phyloP scores from a whole-genome alignment of 2,329 filamentous ascomycete species.

The Cucurbitaria berberidis region DNA sequence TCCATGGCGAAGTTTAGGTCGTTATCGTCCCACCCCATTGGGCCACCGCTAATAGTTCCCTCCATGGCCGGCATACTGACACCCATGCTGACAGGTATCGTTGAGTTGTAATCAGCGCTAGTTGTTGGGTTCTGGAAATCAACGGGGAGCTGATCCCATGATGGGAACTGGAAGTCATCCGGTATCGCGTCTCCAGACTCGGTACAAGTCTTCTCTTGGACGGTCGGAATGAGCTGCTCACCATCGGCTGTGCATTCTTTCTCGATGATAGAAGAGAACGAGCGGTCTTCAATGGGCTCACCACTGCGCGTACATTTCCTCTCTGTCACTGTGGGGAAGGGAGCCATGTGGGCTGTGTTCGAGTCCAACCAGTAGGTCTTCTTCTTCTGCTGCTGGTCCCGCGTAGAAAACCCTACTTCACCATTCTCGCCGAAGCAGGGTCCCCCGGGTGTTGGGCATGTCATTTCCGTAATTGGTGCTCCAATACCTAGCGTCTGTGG shows the following conservation, averaged over 20 bases:
- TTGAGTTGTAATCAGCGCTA: constrained; percentile 23
- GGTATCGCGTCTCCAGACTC: constrained; percentile 3
- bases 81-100: constrained; percentile 20
- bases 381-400: constrained; percentile 11
- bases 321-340: constrained; percentile 1
- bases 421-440: constrained; percentile 33
- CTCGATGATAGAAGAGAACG: constrained; percentile 18
- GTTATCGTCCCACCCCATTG: constrained; percentile 38
- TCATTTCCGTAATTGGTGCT: constrained; percentile 29
- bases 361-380: constrained; percentile 15
- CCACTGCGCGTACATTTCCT: constrained; percentile 1
- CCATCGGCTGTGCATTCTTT: constrained; percentile 8
- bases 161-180: constrained; percentile 31
- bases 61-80: constrained; percentile 10
- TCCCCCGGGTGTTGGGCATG: constrained; percentile 18
- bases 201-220: constrained; percentile 5
- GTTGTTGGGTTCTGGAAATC: constrained; percentile 33
- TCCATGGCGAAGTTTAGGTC: constrained; percentile 43
- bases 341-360: constrained; percentile 2
- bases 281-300: constrained; percentile 6
- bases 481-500: constrained; percentile 12
- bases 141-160: constrained; percentile 35
- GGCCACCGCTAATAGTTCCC: constrained; percentile 4
- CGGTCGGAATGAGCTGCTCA: constrained; percentile 2
- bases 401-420: constrained; percentile 21